Evolutionary conservation across 495 filamentous ascomycete genomes (phyloP).

Genomic region (Penicillium mononematosum): DNA sequence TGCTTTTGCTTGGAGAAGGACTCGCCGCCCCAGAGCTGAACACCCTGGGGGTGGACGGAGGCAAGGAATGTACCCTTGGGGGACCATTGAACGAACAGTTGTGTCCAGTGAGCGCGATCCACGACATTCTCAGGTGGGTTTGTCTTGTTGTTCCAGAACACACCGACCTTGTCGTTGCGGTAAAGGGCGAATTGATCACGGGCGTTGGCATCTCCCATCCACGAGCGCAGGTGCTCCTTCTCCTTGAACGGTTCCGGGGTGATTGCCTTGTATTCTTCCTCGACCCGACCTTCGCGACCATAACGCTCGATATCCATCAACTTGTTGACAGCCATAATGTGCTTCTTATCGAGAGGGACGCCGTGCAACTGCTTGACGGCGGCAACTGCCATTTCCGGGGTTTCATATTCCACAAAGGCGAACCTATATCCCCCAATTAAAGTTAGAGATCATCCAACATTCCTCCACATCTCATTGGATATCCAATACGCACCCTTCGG

Average conservation of each 20-base stretch:
- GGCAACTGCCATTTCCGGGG: constrained; percentile 83
- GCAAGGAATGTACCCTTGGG: constrained; percentile 90
- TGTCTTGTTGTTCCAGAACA: constrained; percentile 97
- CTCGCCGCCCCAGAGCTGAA: constrained; percentile 92
- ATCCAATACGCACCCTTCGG: constrained; percentile 66
- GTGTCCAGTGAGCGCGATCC: constrained; percentile 92
- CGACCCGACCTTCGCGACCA: constrained; percentile 86
- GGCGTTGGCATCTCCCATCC: constrained; percentile 79
- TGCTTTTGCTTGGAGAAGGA: constrained; percentile 87
- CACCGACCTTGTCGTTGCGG: constrained; percentile 82
- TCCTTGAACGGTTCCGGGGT: constrained; percentile 75
- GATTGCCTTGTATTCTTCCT: constrained; percentile 83
- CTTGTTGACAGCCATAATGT: constrained; percentile 95
- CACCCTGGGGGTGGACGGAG: constrained; percentile 91
- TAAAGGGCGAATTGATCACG: constrained; percentile 95
- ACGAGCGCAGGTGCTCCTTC: constrained; percentile 93
- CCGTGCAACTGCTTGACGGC: constrained; percentile 83
- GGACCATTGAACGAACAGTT: constrained; percentile 96
- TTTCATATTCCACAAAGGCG: constrained; percentile 94
- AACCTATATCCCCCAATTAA: constrained; percentile 51
- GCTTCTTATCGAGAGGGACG: constrained; percentile 87
- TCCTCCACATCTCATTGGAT: constrained; percentile 17
- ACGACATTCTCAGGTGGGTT: constrained; percentile 84
- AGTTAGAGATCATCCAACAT: constrained; percentile 6
- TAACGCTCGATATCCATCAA: constrained; percentile 96